A percentile compares a stretch with the other conserved stretches of the same genome.
phyloP scores from a whole-genome alignment of 257 asterid genomes.

The Lycium ferocissimum region DNA sequence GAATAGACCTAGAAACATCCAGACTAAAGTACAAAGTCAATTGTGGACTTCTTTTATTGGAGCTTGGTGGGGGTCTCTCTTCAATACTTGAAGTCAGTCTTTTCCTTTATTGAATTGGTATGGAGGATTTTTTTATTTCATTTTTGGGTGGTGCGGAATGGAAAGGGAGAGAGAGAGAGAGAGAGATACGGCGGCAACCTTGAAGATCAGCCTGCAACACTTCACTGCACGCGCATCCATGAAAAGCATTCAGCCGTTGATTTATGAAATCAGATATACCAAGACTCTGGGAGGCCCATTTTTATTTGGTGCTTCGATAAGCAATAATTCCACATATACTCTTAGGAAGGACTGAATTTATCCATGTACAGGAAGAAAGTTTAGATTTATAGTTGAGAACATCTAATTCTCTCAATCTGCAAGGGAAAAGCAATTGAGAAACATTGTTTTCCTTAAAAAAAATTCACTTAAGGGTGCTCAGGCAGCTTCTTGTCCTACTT shows the following conservation, averaged over 20 bases:
- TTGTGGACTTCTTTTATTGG: slow-evolving; percentile 17
- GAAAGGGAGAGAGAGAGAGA: neutral
- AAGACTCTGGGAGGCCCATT: neutral
- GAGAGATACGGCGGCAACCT: neutral
- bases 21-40: neutral
- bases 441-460: neutral
- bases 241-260: neutral
- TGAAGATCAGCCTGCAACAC: slow-evolving; percentile 18
- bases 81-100: slow-evolving; percentile 8
- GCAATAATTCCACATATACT: neutral
- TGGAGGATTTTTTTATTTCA: slow-evolving; percentile 15
- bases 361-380: neutral
- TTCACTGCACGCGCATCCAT: neutral
- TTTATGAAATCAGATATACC: neutral
- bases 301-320: slow-evolving; percentile 4
- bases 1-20: neutral
- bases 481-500: neutral
- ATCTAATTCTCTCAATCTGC: neutral
- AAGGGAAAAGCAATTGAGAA: neutral
- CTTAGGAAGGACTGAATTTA: slow-evolving; percentile 15
- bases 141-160: slow-evolving; percentile 15
- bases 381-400: slow-evolving; percentile 8
- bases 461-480: neutral
- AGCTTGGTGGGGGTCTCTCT: neutral
- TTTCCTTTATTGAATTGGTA: neutral